Percentiles rank a stretch among this genome's conserved stretches.
Evolutionary conservation across 768 basidiomycete genomes (phyloP).

Genomic region (Clitopilus passeckerianus): DNA sequence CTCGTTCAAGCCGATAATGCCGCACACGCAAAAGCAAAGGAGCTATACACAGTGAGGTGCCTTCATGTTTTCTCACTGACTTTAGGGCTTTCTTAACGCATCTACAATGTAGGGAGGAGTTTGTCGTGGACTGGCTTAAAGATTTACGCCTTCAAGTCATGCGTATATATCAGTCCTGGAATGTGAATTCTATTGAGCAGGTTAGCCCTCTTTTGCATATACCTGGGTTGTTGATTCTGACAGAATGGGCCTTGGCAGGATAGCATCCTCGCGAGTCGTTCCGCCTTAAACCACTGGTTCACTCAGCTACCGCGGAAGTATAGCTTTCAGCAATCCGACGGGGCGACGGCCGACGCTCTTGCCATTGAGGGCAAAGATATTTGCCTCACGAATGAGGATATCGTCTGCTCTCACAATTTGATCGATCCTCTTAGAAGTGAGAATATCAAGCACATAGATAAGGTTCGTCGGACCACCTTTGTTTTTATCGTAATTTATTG

Average conservation of each 20-base stretch:
- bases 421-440: constrained; percentile 56
- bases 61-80: constrained; percentile 8
- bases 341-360: constrained; percentile 1
- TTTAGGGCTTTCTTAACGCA: too few relatives aligned
- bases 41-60: constrained; percentile 42
- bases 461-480: constrained; percentile 25
- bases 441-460: constrained; percentile 65
- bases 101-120: constrained; percentile 38
- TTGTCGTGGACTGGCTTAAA: constrained; percentile 1
- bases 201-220: constrained; percentile 25
- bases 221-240: neutral
- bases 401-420: constrained; percentile 57
- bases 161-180: constrained; percentile 63
- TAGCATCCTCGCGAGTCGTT: constrained; percentile 53
- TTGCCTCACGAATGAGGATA: constrained; percentile 23
- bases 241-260: constrained; percentile 24
- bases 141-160: constrained; percentile 29
- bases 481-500: too few relatives aligned
- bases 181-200: constrained; percentile 37
- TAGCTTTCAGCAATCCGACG: constrained; percentile 8
- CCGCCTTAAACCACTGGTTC: constrained; percentile 60
- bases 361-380: constrained; percentile 10
- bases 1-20: constrained; percentile 53
- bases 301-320: constrained; percentile 31
- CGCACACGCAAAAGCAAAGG: constrained; percentile 49